Percentiles rank a stretch among this genome's conserved stretches.
phyloP scores from a whole-genome alignment of 108 stramenopile genomes.

The Stephanodiscus triporus region DNA sequence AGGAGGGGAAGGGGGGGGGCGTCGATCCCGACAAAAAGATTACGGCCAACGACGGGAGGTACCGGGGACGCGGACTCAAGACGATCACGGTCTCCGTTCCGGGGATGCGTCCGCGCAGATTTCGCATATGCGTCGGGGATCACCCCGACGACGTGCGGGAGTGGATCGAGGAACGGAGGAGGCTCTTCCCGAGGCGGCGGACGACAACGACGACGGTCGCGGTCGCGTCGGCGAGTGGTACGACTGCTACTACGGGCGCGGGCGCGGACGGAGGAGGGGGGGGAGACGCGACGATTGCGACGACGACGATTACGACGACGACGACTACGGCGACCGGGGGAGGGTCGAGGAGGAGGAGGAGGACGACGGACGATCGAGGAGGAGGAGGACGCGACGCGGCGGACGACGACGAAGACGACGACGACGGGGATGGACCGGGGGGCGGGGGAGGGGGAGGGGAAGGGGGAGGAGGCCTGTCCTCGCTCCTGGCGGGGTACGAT shows the following conservation, averaged over 20 bases:
- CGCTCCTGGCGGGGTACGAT: conserved; percentile 81
- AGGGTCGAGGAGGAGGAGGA: conserved; percentile 7
- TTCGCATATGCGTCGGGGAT: conserved; percentile 88
- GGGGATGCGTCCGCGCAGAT: conserved; percentile 74
- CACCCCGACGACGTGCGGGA: conserved; percentile 83
- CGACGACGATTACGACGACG: not conserved
- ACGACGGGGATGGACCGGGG: not conserved
- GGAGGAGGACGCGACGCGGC: not conserved
- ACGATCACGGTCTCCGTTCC: conserved; percentile 77
- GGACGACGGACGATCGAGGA: conserved; percentile 4
- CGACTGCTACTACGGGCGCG: no score
- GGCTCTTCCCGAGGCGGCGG: conserved; percentile 60
- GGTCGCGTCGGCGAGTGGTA: not conserved
- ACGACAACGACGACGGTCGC: no score
- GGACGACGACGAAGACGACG: not conserved
- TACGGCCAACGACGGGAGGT: conserved; percentile 62
- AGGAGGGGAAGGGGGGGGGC: not conserved
- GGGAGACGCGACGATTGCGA: no score
- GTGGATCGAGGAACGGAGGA: conserved; percentile 86
- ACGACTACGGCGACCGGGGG: not conserved
- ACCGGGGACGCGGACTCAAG: conserved; percentile 82
- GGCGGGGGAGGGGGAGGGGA: not conserved
- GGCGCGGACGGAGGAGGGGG: not conserved
- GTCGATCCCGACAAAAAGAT: conserved; percentile 45
- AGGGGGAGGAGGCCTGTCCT: conserved; percentile 46